Conservation (phyloP, 208 protist species). For the Angomonas ambiguus region DNA sequence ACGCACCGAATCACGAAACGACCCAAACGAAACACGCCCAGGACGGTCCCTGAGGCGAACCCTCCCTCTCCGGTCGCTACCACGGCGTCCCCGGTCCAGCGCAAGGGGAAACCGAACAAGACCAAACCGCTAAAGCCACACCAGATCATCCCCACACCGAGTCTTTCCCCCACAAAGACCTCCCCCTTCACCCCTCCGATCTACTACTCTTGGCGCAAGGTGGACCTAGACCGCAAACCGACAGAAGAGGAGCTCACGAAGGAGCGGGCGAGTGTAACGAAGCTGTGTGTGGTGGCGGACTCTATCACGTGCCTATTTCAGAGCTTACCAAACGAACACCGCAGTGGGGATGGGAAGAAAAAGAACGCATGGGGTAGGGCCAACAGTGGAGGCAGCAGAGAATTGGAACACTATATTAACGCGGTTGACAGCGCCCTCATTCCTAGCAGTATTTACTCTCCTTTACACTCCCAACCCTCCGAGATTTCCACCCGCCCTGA, state of each 20-base stretch:
- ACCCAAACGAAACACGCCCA: not conserved
- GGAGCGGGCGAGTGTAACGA: constrained; percentile 74
- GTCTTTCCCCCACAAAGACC: not conserved
- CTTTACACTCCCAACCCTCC: not conserved
- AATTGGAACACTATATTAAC: not conserved
- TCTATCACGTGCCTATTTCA: constrained; percentile 69
- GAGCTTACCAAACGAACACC: not conserved
- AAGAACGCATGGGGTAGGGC: not conserved
- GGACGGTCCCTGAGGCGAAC: too few species aligned
- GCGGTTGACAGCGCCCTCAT: not conserved
- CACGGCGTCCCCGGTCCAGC: not conserved
- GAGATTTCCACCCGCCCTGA: not conserved
- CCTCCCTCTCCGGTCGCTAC: too few species aligned
- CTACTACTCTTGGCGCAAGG: constrained; percentile 27
- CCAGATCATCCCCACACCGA: not conserved
- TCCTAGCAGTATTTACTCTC: not conserved
- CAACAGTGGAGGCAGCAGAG: not conserved
- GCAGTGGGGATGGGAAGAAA: not conserved
- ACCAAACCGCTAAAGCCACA: not conserved
- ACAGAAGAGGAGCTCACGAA: constrained; percentile 50
- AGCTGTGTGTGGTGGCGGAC: constrained; percentile 79
- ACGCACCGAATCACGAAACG: not conserved
- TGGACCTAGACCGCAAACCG: constrained; percentile 12
- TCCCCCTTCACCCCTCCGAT: constrained; percentile 12
- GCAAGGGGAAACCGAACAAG: not conserved